Conservation (phyloP, 371 early-diverging fungal genomes). For the Dentiscutata heterogama region DNA sequence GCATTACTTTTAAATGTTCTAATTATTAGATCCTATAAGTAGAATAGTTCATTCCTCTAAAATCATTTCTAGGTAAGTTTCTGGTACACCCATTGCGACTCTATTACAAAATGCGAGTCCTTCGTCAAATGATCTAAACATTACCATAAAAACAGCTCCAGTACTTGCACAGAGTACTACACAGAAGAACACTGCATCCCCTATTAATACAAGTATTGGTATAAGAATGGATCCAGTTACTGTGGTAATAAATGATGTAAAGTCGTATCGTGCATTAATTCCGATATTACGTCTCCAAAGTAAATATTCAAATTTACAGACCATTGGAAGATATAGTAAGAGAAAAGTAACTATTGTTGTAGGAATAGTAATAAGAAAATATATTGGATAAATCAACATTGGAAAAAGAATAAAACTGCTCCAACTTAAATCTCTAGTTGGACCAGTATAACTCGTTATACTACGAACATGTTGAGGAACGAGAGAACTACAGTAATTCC, state of each 20-base stretch:
- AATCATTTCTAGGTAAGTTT: conserved; percentile 23
- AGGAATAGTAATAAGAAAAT: conserved; percentile 1
- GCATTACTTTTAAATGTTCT: too few relatives aligned
- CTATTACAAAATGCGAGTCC: conserved; percentile 22
- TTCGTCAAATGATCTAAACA: neutral
- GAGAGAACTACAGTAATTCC: neutral
- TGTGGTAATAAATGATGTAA: neutral
- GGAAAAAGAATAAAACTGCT: neutral
- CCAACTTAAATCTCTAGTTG: neutral
- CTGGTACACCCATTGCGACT: conserved; percentile 19
- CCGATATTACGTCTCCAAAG: neutral
- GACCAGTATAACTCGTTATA: neutral
- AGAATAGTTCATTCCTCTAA: neutral
- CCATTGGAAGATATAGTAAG: conserved; percentile 13
- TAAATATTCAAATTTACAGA: conserved; percentile 24
- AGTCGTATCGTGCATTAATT: neutral
- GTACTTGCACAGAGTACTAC: neutral
- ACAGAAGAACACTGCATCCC: neutral
- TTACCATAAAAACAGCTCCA: neutral
- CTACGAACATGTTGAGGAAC: neutral
- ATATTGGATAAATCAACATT: neutral
- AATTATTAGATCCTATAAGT: too few relatives aligned
- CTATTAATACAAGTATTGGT: conserved; percentile 16
- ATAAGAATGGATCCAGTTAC: neutral
- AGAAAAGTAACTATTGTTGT: conserved; percentile 7